Percentiles rank a stretch among this genome's conserved stretches.
Conservation (phyloP, 1,139 yeast species). For the Geotrichum fermentans region DNA sequence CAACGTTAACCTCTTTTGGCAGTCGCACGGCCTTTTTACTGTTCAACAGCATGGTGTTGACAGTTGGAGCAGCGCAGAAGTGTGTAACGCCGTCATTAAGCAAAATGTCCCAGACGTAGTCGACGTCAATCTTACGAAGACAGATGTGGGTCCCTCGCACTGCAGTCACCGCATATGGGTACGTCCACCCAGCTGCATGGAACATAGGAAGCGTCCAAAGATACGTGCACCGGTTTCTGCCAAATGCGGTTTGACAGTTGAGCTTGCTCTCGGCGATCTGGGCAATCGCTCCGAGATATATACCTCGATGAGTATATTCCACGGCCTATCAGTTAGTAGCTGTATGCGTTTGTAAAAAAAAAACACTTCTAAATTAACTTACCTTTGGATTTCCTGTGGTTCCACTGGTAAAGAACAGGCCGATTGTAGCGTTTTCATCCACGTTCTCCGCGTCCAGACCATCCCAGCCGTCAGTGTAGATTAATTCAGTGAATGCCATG, state of each 20-base stretch:
- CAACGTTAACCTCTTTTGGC: slow-evolving; percentile 33
- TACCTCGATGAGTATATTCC: slow-evolving; percentile 50
- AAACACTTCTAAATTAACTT: not conserved
- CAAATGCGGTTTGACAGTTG: slow-evolving; percentile 33
- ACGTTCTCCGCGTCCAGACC: slow-evolving; percentile 29
- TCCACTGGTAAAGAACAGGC: slow-evolving; percentile 59
- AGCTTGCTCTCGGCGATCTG: slow-evolving; percentile 36
- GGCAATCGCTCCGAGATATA: slow-evolving; percentile 36
- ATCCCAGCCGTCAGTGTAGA: slow-evolving; percentile 25
- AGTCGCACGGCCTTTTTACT: slow-evolving; percentile 33
- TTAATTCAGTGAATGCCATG: slow-evolving; percentile 21
- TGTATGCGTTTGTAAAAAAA: not conserved
- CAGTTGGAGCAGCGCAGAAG: slow-evolving; percentile 41
- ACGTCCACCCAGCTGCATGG: slow-evolving; percentile 43
- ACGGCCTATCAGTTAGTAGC: slow-evolving; percentile 45
- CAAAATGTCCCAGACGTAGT: slow-evolving; percentile 37
- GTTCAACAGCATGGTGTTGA: slow-evolving; percentile 37
- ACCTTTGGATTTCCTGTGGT: slow-evolving; percentile 68
- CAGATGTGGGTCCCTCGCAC: slow-evolving; percentile 39
- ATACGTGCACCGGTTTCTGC: slow-evolving; percentile 35
- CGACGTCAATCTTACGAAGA: slow-evolving; percentile 38
- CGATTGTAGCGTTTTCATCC: slow-evolving; percentile 34
- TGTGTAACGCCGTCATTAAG: slow-evolving; percentile 35
- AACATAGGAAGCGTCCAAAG: slow-evolving; percentile 42
- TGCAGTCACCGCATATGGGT: slow-evolving; percentile 41